Conservation (phyloP, 2,329 filamentous ascomycete species). For the Aspergillus sp. region DNA sequence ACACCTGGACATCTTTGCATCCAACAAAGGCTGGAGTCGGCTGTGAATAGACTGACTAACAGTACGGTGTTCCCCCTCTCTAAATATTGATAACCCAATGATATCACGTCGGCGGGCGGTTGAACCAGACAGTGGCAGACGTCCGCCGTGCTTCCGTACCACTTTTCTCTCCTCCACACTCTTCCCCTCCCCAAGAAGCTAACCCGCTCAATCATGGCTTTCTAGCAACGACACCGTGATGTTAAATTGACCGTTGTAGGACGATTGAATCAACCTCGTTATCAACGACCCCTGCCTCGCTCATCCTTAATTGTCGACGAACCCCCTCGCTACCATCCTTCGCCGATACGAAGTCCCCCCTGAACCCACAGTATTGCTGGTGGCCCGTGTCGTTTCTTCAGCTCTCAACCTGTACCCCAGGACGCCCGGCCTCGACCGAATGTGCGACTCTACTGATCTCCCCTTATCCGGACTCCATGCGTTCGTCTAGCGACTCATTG, state of each 20-base stretch:
- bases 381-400: constrained; percentile 23
- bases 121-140: constrained; percentile 14
- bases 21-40: constrained; percentile 4
- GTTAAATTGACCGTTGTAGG: constrained; percentile 19
- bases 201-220: constrained; percentile 13
- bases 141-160: constrained; percentile 10
- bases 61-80: constrained; percentile 10
- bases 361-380: constrained; percentile 16
- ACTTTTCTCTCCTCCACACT: constrained; percentile 17
- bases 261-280: constrained; percentile 8
- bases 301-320: constrained; percentile 22
- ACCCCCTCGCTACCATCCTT: constrained; percentile 4
- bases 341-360: constrained; percentile 11
- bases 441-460: constrained; percentile 33
- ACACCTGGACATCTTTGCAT: not conserved
- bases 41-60: constrained; percentile 26
- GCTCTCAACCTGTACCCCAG: constrained; percentile 17
- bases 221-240: constrained; percentile 21
- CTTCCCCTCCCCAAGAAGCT: constrained; percentile 13
- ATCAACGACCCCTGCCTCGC: constrained; percentile 18
- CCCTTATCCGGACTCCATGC: constrained; percentile 39
- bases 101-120: constrained; percentile 26
- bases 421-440: constrained; percentile 32
- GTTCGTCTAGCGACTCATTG: constrained; percentile 35
- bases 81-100: constrained; percentile 21